A percentile compares a stretch with the other conserved stretches of the same genome.
phyloP scores from a whole-genome alignment of 106 monocot genomes.

The Posidonia australis region DNA sequence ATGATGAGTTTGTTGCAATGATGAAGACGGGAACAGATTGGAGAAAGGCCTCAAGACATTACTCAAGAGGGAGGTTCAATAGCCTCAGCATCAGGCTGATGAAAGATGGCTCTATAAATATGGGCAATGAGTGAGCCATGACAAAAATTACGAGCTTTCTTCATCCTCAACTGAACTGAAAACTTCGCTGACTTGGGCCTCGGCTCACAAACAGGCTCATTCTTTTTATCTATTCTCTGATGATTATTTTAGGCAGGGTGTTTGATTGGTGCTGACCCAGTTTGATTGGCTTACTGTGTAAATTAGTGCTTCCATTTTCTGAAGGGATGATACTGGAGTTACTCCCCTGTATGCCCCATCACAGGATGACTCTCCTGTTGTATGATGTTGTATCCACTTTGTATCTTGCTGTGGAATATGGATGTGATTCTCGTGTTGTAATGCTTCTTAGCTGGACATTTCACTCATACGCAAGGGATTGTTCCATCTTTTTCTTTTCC shows the following conservation, averaged over 20 bases:
- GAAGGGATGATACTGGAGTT: too few species aligned
- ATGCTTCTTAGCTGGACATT: too few species aligned
- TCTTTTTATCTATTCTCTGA: not conserved
- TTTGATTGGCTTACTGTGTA: not conserved
- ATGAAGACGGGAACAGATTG: conserved; percentile 86
- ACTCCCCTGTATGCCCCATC: too few species aligned
- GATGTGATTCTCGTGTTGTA: too few species aligned
- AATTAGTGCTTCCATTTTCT: not conserved
- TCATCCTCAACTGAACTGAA: not conserved
- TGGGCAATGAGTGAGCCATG: conserved; percentile 10
- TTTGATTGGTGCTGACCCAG: not conserved
- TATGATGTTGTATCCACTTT: too few species aligned
- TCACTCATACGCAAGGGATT: too few species aligned
- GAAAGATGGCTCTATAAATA: conserved; percentile 65
- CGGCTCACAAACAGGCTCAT: not conserved
- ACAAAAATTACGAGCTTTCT: not conserved
- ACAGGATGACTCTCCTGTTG: too few species aligned
- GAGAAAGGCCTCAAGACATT: conserved; percentile 81
- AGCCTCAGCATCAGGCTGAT: conserved; percentile 64
- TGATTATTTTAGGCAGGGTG: conserved; percentile 3
- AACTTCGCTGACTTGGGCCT: not conserved
- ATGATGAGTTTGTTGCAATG: conserved; percentile 80
- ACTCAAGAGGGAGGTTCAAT: conserved; percentile 76
- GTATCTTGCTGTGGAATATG: too few species aligned
- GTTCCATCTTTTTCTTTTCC: too few species aligned